A percentile compares a stretch with the other conserved stretches of the same genome.
phyloP scores from a whole-genome alignment of 768 basidiomycete species.

The Phylloporus sp. region DNA sequence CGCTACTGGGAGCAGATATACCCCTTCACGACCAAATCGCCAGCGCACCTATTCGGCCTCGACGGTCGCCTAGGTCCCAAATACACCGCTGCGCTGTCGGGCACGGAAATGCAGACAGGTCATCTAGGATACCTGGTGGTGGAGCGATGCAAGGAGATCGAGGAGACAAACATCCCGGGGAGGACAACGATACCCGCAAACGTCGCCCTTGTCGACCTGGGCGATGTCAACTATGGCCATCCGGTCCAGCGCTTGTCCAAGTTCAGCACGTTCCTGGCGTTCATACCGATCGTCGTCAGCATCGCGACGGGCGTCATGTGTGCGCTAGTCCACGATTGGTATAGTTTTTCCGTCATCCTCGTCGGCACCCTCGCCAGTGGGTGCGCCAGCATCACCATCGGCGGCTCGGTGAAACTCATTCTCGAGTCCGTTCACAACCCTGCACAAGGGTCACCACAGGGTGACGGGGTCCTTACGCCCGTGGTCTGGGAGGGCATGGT shows the following conservation, averaged over 20 bases:
- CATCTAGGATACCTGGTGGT: conserved; percentile 28
- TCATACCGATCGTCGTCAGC: conserved; percentile 25
- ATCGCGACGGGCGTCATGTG: conserved; percentile 21
- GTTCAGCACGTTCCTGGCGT: conserved; percentile 8
- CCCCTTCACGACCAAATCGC: conserved; percentile 26
- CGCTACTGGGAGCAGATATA: conserved; percentile 32
- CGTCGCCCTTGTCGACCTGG: conserved; percentile 23
- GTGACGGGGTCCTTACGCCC: conserved; percentile 26
- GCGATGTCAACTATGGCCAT: background rate
- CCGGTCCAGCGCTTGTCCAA: background rate
- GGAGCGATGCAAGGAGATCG: conserved; percentile 6
- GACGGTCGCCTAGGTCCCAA: conserved; percentile 27
- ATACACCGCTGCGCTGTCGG: conserved; percentile 29
- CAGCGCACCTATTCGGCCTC: conserved; percentile 25
- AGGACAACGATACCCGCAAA: conserved; percentile 6
- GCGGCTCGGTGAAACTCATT: conserved; percentile 20
- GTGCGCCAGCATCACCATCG: conserved; percentile 22
- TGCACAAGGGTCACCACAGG: conserved; percentile 20
- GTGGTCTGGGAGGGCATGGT: conserved; percentile 17
- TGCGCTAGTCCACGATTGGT: conserved; percentile 27
- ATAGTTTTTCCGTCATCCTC: conserved; percentile 28
- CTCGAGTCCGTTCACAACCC: conserved; percentile 13
- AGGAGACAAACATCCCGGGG: background rate
- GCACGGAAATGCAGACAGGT: conserved; percentile 23
- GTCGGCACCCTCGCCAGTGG: conserved; percentile 32